Base-by-base conservation (phyloP, 192 early-diverging fungal genomes). In the Oehlia diaphana region DNA sequence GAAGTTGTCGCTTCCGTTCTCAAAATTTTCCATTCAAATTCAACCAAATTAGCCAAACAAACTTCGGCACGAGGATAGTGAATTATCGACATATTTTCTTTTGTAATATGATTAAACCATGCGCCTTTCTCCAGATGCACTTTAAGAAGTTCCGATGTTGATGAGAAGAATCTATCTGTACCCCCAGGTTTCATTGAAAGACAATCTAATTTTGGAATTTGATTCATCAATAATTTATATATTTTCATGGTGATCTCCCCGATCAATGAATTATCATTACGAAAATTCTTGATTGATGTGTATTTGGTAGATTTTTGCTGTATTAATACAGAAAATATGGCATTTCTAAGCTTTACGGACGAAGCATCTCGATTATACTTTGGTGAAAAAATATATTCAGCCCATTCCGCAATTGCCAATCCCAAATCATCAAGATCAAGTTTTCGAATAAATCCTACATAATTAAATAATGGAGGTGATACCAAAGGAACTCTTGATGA, bases 371-470 rank as follows among this genome's bases (percentile, higher is more conserved):
- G 33, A 42, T 21, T 42, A 70, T 16, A 70, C n/a, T 70, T n/a
- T 42, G 33, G 31, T 16, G 68, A 70, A 70, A 7, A 70, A 21
- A 37, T 44, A 42, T 70, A 70, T 23, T 70, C 68, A 3, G 19
- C 14, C 68, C 68, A 70, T 26, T 70, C 68, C 23, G 35, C 35
- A 4, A 70, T 70, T n/a, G 68, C 39, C 33, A 70, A 39, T 12
- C 68, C 68, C n/a, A 70, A 70, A 70, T 70, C 68, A 39, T 70
- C 35, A 70, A 70, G 68, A 23, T 70, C 68, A 70, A 70, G 31
- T 42, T 21, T 37, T 21, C 68, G 68, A 21, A 70, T 70, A 42
- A 70, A 70, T 70, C 35, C 68, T 10, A 70, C 39, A 70, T 70
- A 70, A 44, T 70, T 70, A 42, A 70, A 70, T 16, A 70, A 44